A percentile compares a stretch with the other conserved stretches of the same genome.
Evolutionary conservation across 2,329 filamentous ascomycete species (phyloP).

Genomic region (Leptographium procerum): DNA sequence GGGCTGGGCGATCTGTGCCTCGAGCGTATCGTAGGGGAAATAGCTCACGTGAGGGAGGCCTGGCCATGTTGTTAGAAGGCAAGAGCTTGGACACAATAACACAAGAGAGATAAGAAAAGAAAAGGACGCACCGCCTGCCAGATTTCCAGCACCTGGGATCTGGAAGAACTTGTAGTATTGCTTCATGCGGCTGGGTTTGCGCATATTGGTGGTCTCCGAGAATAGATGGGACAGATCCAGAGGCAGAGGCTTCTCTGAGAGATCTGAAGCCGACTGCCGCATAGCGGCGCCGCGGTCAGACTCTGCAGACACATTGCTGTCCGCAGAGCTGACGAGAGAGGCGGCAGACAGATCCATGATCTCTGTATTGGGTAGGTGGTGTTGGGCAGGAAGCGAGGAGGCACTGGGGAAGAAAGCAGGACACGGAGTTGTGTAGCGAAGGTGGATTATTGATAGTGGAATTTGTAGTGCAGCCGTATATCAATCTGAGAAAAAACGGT

Average conservation of each 20-base stretch:
- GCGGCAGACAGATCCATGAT: not conserved
- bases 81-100: not conserved
- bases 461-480: not conserved
- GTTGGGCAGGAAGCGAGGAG: no score
- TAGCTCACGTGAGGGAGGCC: slow-evolving; percentile 70
- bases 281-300: not conserved
- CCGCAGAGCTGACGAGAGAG: not conserved
- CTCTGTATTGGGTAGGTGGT: not conserved
- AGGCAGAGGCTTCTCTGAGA: slow-evolving; percentile 32
- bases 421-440: not conserved
- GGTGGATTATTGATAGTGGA: not conserved
- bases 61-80: slow-evolving; percentile 20
- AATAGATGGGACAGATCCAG: slow-evolving; percentile 71
- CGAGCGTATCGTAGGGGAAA: slow-evolving; percentile 86
- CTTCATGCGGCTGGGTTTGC: slow-evolving; percentile 60
- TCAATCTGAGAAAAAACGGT: not conserved
- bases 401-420: not conserved
- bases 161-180: slow-evolving; percentile 74
- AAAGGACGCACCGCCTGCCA: slow-evolving; percentile 45
- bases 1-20: slow-evolving; percentile 65
- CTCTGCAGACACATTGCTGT: not conserved
- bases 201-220: slow-evolving; percentile 55
- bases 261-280: not conserved
- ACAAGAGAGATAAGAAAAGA: not conserved
- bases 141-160: slow-evolving; percentile 50